A percentile compares a stretch with the other conserved stretches of the same genome.
phyloP scores from a whole-genome alignment of 306 rosid genomes.

The Cucumis hystrix region DNA sequence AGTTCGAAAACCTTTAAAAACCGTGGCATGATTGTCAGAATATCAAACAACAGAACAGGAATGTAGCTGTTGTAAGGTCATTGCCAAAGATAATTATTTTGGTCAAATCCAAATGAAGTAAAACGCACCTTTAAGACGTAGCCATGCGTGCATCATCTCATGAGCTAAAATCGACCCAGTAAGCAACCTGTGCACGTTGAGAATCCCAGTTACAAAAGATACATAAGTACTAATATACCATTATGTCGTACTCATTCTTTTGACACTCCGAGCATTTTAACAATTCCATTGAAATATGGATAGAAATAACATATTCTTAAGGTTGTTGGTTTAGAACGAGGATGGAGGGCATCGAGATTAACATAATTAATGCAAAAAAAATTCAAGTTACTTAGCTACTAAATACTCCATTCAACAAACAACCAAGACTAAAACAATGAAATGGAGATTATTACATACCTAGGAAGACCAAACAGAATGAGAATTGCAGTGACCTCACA shows the following conservation, averaged over 20 bases:
- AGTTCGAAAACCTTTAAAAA: constrained; percentile 66
- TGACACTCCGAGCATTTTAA: background rate
- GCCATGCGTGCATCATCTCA: constrained; percentile 99
- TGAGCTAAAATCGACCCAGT: constrained; percentile 96
- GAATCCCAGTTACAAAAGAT: background rate
- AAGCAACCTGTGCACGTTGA: constrained; percentile 44
- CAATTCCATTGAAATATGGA: background rate
- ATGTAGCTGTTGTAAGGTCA: background rate
- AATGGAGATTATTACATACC: constrained; percentile 28
- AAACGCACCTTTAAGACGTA: constrained; percentile 66
- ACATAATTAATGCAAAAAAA: background rate
- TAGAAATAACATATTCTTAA: background rate
- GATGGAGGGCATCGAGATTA: background rate
- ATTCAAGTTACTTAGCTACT: background rate
- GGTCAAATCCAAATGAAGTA: background rate
- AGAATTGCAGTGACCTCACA: constrained; percentile 98
- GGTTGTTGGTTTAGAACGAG: background rate
- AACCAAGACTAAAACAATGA: constrained; percentile 3
- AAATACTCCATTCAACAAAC: background rate
- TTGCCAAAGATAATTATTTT: background rate
- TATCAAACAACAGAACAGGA: background rate
- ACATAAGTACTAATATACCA: background rate
- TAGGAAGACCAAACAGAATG: constrained; percentile 85
- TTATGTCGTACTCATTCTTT: background rate
- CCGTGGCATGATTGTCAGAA: constrained; percentile 6